A percentile compares a stretch with the other conserved stretches of the same genome.
These are phyloP conservation scores for Rhizophagus sp. DNA, from an alignment of 192 early-diverging fungal species.

Conservation along the genomic window DNA sequence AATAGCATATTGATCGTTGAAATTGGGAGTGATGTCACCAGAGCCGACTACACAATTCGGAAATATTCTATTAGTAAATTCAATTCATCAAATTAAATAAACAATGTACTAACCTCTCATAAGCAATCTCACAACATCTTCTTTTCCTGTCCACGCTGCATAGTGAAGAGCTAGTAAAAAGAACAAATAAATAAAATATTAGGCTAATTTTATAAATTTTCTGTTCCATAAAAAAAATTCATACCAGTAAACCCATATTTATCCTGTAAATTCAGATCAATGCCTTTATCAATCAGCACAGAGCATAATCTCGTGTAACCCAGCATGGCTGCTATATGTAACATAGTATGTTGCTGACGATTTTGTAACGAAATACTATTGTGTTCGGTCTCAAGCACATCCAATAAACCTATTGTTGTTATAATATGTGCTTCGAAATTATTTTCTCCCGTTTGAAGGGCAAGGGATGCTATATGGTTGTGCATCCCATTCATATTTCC, in stretches of 20 bases:
- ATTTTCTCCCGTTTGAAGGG: conserved; percentile 33
- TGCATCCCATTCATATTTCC: conserved; percentile 35
- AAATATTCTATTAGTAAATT: background rate
- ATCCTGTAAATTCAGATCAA: conserved; percentile 54
- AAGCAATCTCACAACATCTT: conserved; percentile 53
- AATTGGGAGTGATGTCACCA: conserved; percentile 17
- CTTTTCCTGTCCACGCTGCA: conserved; percentile 56
- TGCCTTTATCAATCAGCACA: conserved; percentile 47
- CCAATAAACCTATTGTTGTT: conserved; percentile 41
- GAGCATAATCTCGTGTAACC: conserved; percentile 52
- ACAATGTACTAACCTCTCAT: conserved; percentile 31
- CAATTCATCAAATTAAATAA: background rate
- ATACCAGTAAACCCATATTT: conserved; percentile 61
- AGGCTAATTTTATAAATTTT: background rate
- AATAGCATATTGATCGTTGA: conserved; percentile 16
- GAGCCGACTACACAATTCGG: conserved; percentile 1
- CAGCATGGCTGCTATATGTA: conserved; percentile 66
- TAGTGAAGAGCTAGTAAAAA: conserved; percentile 59
- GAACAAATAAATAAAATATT: background rate
- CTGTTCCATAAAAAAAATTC: background rate
- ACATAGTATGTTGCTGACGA: conserved; percentile 52
- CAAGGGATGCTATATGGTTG: conserved; percentile 32
- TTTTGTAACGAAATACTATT: conserved; percentile 38
- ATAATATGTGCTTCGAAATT: conserved; percentile 49
- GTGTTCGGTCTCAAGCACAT: conserved; percentile 39